Evolutionary conservation across 495 filamentous ascomycete genomes (phyloP), one percentile per base, ranked within the genome.

Genomic region (Penicilliopsis zonata): DNA sequence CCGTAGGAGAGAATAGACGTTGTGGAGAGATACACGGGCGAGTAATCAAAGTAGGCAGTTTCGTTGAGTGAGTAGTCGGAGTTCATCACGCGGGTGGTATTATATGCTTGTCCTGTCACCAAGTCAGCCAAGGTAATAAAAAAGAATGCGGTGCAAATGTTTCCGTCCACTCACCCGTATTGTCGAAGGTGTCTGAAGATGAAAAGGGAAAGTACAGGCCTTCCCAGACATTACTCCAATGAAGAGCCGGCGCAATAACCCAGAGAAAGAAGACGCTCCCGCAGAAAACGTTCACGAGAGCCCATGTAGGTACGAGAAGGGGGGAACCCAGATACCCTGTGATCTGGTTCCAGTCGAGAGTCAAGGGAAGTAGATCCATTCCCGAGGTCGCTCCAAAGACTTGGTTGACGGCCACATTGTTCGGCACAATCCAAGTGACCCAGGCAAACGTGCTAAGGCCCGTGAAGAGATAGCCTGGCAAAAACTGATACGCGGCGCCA

Each of bases 321-420:
- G 71, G 70, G 7, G 58, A 65, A 5, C 61, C 63, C 21, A 69
- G 46, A 42, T 61, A 73, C 13, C 69, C 68, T 3, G 68, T 53
- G 23, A 75, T 64, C 21, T 67, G 66, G 13, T 67, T 71, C 71
- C 71, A 76, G 51, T 76, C 71, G 34, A 76, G 71, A 8, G 71
- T 76, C 31, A 76, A 62, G 12, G 70, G 70, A 2, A 73, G 26
- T 18, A 76, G 23, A 1, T 65, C 69, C 14, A 76, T 31, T 1
- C 72, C 72, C 4, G 69, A 69, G 2, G 43, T 44, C 17, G 61
- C 65, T 0, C 72, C 72, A 45, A 75, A 76, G 13, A 76, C 19
- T 43, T 75, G 70, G 28, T 75, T 75, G 20, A 75, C 47, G 4
- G 49, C 33, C 9, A 53, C 41, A 22, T 47, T 57, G 16, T 57